Conservation (phyloP, 1,284 basidiomycete species). For the Pholiota adiposa region DNA sequence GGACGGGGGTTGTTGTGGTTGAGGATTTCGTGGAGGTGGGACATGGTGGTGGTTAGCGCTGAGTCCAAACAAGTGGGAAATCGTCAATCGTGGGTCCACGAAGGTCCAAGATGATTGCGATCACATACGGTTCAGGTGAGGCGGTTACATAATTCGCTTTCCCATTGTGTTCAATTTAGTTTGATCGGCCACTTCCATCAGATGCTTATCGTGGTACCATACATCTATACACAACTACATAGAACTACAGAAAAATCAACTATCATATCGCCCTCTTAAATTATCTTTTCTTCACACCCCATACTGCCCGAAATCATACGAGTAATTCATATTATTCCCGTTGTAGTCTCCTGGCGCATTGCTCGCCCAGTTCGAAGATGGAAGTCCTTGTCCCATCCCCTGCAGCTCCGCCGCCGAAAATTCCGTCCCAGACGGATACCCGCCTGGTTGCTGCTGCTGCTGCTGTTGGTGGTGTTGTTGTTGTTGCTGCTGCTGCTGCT, state of each 20-base stretch:
- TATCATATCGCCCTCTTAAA: slow-evolving; percentile 12
- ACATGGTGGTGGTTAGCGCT: slow-evolving; percentile 44
- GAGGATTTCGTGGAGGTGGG: slow-evolving; percentile 54
- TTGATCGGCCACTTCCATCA: slow-evolving; percentile 14
- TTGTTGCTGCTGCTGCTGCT: slow-evolving; percentile 17
- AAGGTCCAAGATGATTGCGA: slow-evolving; percentile 31
- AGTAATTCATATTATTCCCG: slow-evolving; percentile 25
- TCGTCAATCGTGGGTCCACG: slow-evolving; percentile 34
- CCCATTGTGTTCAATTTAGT: slow-evolving; percentile 22
- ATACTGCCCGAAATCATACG: slow-evolving; percentile 34
- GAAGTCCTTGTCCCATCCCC: slow-evolving; percentile 12
- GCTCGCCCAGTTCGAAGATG: slow-evolving; percentile 12
- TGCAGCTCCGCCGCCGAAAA: slow-evolving; percentile 21
- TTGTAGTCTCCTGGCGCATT: slow-evolving; percentile 23
- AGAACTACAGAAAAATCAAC: slow-evolving; percentile 14
- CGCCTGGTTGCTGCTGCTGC: slow-evolving; percentile 11
- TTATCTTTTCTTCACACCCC: slow-evolving; percentile 20
- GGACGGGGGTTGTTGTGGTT: slow-evolving; percentile 51
- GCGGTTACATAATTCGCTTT: slow-evolving; percentile 26
- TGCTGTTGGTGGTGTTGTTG: slow-evolving; percentile 16
- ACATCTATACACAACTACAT: slow-evolving; percentile 15
- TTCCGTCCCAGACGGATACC: slow-evolving; percentile 23
- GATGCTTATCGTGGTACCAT: slow-evolving; percentile 17
- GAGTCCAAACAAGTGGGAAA: slow-evolving; percentile 28
- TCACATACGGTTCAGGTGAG: slow-evolving; percentile 25